Evolutionary conservation across 2,329 filamentous ascomycete species (phyloP).

Genomic region (Sclerotinia spermophila): DNA sequence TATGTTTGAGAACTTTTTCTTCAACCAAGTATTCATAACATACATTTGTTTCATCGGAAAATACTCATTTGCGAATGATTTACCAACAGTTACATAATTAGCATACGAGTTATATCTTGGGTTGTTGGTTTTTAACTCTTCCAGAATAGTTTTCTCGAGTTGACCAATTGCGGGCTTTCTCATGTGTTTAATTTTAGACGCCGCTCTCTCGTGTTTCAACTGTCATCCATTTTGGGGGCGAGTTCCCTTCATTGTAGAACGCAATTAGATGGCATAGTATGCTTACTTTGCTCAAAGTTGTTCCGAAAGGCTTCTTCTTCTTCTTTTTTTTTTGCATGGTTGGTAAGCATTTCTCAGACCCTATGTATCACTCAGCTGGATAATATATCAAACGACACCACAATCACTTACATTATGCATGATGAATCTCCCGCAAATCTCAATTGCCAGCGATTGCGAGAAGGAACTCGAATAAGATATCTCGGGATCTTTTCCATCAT

Average conservation of each 20-base stretch:
- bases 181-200: neutral
- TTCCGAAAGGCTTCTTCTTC: neutral
- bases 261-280: neutral
- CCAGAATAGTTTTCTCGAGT: neutral
- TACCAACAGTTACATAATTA: neutral
- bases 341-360: neutral
- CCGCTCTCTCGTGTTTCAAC: constrained; percentile 5
- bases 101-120: neutral
- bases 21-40: neutral
- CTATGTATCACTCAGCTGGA: neutral
- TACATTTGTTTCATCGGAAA: constrained; percentile 3
- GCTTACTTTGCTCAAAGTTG: neutral
- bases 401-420: neutral
- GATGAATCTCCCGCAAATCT: neutral
- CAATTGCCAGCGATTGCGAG: neutral
- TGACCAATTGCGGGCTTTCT: neutral
- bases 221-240: constrained; percentile 11
- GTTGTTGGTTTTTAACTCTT: neutral
- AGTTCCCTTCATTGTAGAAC: neutral
- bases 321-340: neutral
- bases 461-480: neutral
- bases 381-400: neutral
- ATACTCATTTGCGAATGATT: constrained; percentile 2
- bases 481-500: neutral
- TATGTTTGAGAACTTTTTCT: neutral